These are phyloP conservation scores for Neonectria faginata DNA, from an alignment of 2,329 filamentous ascomycete species.

Conservation along the genomic window DNA sequence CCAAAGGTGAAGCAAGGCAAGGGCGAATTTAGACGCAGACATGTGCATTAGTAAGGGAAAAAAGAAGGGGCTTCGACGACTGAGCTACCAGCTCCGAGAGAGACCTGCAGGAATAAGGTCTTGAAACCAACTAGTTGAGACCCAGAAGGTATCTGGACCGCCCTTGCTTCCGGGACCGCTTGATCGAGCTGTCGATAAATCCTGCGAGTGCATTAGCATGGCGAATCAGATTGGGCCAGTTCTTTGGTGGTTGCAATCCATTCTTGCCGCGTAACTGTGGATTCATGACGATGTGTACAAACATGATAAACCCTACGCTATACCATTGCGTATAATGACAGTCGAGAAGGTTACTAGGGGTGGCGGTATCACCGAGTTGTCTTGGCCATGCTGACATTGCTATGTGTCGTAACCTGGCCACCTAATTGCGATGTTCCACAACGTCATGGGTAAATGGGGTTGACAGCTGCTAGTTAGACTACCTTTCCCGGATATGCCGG, in stretches of 20 bases:
- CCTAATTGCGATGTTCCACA: conserved; percentile 6
- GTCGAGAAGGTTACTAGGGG: conserved; percentile 8
- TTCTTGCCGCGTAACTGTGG: conserved; percentile 9
- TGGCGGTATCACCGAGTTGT: conserved; percentile 1
- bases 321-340: conserved; percentile 7
- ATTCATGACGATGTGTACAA: conserved; percentile 2
- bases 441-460: conserved; percentile 17
- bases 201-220: conserved; percentile 13
- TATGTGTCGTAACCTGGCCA: conserved; percentile 6
- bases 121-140: not conserved
- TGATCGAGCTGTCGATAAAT: conserved; percentile 10
- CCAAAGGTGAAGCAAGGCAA: conserved; percentile 9
- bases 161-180: conserved; percentile 18
- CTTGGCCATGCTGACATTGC: not conserved
- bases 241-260: not conserved
- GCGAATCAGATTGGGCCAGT: conserved; percentile 9
- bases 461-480: conserved; percentile 12
- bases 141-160: conserved; percentile 21
- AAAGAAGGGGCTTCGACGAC: conserved; percentile 1
- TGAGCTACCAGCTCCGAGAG: conserved; percentile 15
- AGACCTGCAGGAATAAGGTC: conserved; percentile 14
- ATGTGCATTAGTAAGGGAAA: conserved; percentile 1
- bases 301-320: conserved; percentile 19
- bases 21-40: not conserved
- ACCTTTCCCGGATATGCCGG: conserved; percentile 3